Evolutionary conservation across 2,329 filamentous ascomycete species (phyloP), one percentile per base, ranked within the genome.

Genomic region (Aureobasidium sp.): DNA sequence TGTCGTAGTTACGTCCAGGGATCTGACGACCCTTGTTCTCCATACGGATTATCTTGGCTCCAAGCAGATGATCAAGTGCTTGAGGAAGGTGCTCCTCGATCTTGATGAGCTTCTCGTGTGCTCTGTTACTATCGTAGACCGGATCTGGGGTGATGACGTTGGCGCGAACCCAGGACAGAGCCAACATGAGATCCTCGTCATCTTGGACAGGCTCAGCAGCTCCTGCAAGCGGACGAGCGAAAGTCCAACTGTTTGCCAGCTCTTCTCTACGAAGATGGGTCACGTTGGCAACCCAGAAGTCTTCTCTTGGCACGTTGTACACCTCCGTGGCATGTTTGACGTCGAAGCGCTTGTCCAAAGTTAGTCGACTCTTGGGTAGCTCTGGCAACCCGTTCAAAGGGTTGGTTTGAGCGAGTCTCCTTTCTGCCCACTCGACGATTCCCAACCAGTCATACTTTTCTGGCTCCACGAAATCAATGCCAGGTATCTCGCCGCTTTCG

Each of bases 391-490:
- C 40, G 23, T 64, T 64, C 15, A 55, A 16, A 71, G 77, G 59
- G 33, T 47, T 53, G 29, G 53, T 20, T 16, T 48, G 53, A 23
- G 53, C 33, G 29, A 60, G 62, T 43, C 45, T 36, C 27, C 84
- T 81, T 69, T 88, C 80, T 1, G 90, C 85, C 93, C 93, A 95
- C 42, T 85, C 81, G 54, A 94, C 85, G 8, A 95, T 77, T 6
- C 75, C 77, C 13, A 81, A 78, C 91, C 93, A 94, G 72, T 95
- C 90, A 67, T 93, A 93, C 2, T 85, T 83, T 45, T 85, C 76
- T 0, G 89, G 82, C 53, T 91, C 79, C 59, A 92, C 84, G 69
- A 87, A 92, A 74, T 93, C 82, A 25, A 95, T 81, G 2, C 82
- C 76, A 2, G 88, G 85, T 1, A 95, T 70, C 67, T 90, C 84